phyloP scores from a whole-genome alignment of 768 basidiomycete genomes.

The Astraeus odoratus region DNA sequence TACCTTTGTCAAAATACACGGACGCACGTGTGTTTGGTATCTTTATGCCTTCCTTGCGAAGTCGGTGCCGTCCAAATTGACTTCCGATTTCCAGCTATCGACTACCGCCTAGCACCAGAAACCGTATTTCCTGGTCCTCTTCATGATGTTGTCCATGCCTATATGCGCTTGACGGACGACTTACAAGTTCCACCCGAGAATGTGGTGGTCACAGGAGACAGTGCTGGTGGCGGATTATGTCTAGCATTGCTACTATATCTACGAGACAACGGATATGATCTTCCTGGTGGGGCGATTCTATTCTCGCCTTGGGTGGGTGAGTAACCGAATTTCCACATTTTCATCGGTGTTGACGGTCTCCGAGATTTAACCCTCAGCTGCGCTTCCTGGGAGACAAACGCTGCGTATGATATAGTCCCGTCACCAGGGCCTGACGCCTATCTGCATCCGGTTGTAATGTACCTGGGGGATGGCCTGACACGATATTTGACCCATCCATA shows the following conservation, averaged over 20 bases:
- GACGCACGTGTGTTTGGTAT: slow-evolving; percentile 83
- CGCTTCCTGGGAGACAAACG: slow-evolving; percentile 96
- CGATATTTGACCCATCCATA: slow-evolving; percentile 93
- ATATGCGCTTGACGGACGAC: slow-evolving; percentile 81
- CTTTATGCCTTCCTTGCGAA: slow-evolving; percentile 23
- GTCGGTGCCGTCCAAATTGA: background rate
- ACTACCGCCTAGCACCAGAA: slow-evolving; percentile 95
- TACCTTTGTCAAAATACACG: slow-evolving; percentile 82
- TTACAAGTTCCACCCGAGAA: slow-evolving; percentile 89
- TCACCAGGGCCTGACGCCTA: slow-evolving; percentile 69
- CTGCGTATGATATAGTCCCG: slow-evolving; percentile 77
- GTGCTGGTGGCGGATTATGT: slow-evolving; percentile 85
- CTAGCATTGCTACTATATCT: slow-evolving; percentile 90
- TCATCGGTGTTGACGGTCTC: slow-evolving; percentile 6
- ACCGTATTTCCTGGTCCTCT: slow-evolving; percentile 88
- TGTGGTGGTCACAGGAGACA: slow-evolving; percentile 84
- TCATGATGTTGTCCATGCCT: slow-evolving; percentile 80
- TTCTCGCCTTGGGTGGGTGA: slow-evolving; percentile 95
- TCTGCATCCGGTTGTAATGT: slow-evolving; percentile 90
- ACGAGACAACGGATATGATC: slow-evolving; percentile 79
- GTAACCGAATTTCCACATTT: slow-evolving; percentile 24
- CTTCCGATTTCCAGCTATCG: slow-evolving; percentile 50
- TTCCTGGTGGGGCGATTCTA: slow-evolving; percentile 81
- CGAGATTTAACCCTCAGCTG: slow-evolving; percentile 93
- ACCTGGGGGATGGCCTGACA: slow-evolving; percentile 76